Percentiles rank a stretch among this genome's conserved stretches.
Evolutionary conservation across 768 basidiomycete genomes (phyloP).

Genomic region (Serendipita sp.): DNA sequence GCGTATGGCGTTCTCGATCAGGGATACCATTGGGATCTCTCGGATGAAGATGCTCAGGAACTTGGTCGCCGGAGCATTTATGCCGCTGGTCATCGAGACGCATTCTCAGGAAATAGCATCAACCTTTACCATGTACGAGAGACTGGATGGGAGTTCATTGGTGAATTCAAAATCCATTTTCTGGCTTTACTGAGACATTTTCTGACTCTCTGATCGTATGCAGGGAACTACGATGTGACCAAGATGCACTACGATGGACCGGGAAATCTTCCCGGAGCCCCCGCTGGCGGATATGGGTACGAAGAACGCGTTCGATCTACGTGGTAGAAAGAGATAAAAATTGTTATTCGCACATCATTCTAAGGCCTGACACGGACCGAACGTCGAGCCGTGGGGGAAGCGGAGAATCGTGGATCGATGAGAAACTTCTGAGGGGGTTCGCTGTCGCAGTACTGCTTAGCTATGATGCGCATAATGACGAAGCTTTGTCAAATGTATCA

Average conservation of each 20-base stretch:
- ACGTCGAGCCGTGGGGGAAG: too few species aligned
- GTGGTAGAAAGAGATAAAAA: neutral
- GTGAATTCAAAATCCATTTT: slow-evolving; percentile 24
- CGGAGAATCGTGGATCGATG: neutral
- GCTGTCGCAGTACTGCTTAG: too few species aligned
- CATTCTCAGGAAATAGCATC: slow-evolving; percentile 89
- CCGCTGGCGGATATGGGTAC: slow-evolving; percentile 65
- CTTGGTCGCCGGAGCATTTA: slow-evolving; percentile 87
- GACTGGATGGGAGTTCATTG: slow-evolving; percentile 91
- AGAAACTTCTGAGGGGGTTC: neutral
- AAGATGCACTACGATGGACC: slow-evolving; percentile 85
- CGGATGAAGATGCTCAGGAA: slow-evolving; percentile 87
- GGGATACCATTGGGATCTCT: slow-evolving; percentile 84
- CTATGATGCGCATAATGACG: too few species aligned
- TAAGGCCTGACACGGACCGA: too few species aligned
- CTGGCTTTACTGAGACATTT: neutral
- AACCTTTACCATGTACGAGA: slow-evolving; percentile 94
- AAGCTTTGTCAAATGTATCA: too few species aligned
- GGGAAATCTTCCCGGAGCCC: slow-evolving; percentile 45
- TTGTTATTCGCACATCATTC: neutral
- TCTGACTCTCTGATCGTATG: slow-evolving; percentile 3
- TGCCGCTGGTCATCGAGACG: slow-evolving; percentile 92
- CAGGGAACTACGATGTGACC: slow-evolving; percentile 86
- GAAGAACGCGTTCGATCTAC: slow-evolving; percentile 33
- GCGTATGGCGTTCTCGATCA: slow-evolving; percentile 99